phyloP scores from a whole-genome alignment of 768 basidiomycete genomes.

The Aureoboletus auriporus region DNA sequence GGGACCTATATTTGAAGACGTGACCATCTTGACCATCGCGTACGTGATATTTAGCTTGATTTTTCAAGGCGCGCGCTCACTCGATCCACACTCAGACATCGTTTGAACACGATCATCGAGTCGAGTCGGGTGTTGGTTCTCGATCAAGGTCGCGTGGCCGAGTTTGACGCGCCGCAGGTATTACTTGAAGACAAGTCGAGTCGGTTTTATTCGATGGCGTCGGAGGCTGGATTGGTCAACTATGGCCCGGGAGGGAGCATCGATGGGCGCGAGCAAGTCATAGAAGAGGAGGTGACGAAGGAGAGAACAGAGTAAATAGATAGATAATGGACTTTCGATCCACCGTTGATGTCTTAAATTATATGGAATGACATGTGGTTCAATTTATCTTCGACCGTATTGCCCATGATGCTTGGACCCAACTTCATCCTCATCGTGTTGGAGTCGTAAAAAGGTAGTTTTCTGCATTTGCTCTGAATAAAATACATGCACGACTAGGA shows the following conservation, averaged over 20 bases:
- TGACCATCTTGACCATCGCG: conserved; percentile 87
- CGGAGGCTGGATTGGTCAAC: conserved; percentile 55
- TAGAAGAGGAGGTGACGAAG: neutral
- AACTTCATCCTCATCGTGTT: too few relatives aligned
- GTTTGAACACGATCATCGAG: conserved; percentile 80
- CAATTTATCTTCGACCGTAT: too few relatives aligned
- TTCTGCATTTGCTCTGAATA: too few relatives aligned
- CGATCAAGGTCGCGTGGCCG: conserved; percentile 76
- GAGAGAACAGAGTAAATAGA: neutral
- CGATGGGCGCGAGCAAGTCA: neutral
- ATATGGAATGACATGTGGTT: too few relatives aligned
- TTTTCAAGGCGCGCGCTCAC: neutral
- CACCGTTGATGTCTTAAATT: too few relatives aligned
- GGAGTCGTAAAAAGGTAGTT: too few relatives aligned
- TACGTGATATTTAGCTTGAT: conserved; percentile 34
- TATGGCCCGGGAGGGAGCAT: neutral
- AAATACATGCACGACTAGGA: too few relatives aligned
- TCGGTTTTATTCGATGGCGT: conserved; percentile 59
- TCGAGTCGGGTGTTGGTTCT: conserved; percentile 82
- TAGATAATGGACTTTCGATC: too few relatives aligned
- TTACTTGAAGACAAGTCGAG: conserved; percentile 57
- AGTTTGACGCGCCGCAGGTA: conserved; percentile 68
- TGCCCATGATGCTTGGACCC: too few relatives aligned
- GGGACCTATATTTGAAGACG: conserved; percentile 69
- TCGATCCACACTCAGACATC: conserved; percentile 44